Base-by-base conservation (phyloP, 352 stramenopile genomes). In the Halophytophthora polymorphica region DNA sequence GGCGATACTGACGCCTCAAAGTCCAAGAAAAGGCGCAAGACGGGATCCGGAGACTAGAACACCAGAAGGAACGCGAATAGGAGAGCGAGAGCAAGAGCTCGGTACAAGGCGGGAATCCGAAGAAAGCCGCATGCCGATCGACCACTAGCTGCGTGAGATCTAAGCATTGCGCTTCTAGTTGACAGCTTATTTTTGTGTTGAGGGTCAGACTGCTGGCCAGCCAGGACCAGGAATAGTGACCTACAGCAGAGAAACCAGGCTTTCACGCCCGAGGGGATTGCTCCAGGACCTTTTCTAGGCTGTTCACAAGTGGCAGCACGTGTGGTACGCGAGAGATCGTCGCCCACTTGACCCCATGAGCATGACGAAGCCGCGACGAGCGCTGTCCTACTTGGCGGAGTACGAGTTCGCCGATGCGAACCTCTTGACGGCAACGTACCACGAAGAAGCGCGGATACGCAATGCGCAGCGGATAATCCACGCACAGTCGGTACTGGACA, bases 401-500 rank as follows among this genome's bases (percentile, higher is more conserved):
- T 88, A 88, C 53, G 65, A 83, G 35, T 88, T 82, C 50, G 74
- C 61, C 3, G 72, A 84, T 6, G 71, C 80, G 29, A 88, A 86
- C 34, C 43, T 86, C 19, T 50, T 88, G 45, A 88, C 74, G 6
- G 68, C 72, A 23, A 73, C 60, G 14, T 64, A 67, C 49, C 52
- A 71, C 11, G 70, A 88, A 43, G 68, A 83, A 35, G 54, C 62
- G 19, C 66, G 73, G 0, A 46, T 78, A n/a, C 66, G 67, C 35
- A 71, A 82, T 48, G 58, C 77, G 41, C 63, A 61, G n/a, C 62
- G 73, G 14, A 44, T 88, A 2, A 64, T 69, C 33, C 58, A 83
- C 4, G 68, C 69, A 0, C 73, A 83, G 36, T 73, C 74, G 1
- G 52, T 69, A 25, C 48, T 85, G 17, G 54, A 52, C 5, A 37